Base-by-base conservation (phyloP, 148 eudicot species). In the Rhododendron griersonianum region DNA sequence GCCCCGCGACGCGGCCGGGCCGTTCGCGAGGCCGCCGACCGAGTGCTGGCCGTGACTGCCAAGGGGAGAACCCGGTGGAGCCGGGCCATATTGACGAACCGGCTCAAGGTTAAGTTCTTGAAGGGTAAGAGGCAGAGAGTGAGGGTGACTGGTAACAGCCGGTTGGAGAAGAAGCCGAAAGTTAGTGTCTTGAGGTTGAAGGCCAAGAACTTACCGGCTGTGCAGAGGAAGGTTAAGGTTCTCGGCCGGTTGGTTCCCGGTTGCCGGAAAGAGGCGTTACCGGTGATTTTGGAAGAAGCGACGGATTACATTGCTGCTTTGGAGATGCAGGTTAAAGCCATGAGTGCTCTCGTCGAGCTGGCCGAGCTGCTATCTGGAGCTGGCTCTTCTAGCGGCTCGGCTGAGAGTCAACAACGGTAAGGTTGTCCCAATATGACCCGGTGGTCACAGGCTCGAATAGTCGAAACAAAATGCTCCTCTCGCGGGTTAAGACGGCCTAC, bases 251-350 rank as follows among this genome's bases (percentile, higher is more conserved):
- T 95, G 50, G 96, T 96, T 75, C 99, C 99, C 21, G 99, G 99
- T 81, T 96, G 99, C 90, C 87, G 88, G 87, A 96, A 94, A 67
- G 93, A 93, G 53, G 86, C 93, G 41, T 85, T 95, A 77, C 95
- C 96, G 87, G 95, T 92, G 81, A 91, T 96, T 84, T 86, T 96
- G 50, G 99, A 96, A 85, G 99, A 96, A 84, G 94, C 94, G 0
- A 88, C 92, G 18, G 98, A 95, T 92, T 96, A 96, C 83, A 95
- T 96, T 0, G 88, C 92, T 21, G 99, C 99, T 7, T 90, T 96
- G 55, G 94, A 96, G 92, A 95, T 96, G 99, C 99, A 96, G 89
- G 89, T 96, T 44, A 88, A 93, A 57, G 96, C 93, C 63, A 92
- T 96, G 98, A 88, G 87, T 30, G 88, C 92, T 61, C 83, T 92